Percentiles rank a stretch among this genome's conserved stretches.
Conservation (phyloP, 495 filamentous ascomycete species). For the Viridothelium virens region DNA sequence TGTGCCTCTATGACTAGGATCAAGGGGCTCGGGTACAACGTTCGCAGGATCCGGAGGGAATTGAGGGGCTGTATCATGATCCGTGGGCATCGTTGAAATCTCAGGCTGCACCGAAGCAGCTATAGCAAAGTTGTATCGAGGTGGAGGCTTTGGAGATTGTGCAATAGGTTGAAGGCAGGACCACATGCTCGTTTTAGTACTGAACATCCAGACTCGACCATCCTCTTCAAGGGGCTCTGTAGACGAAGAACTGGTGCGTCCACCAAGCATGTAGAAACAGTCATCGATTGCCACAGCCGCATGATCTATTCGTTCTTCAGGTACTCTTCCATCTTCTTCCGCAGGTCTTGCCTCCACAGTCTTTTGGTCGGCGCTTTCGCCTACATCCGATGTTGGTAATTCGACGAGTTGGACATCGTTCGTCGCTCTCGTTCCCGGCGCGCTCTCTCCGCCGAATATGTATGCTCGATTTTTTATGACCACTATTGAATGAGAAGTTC, state of each 20-base stretch:
- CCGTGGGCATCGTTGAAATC: conserved; percentile 10
- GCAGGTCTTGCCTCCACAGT: conserved; percentile 32
- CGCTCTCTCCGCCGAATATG: conserved; percentile 55
- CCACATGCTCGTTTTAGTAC: conserved; percentile 51
- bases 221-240: conserved; percentile 46
- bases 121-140: conserved; percentile 28
- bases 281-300: conserved; percentile 51
- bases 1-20: conserved; percentile 29
- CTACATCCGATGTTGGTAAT: conserved; percentile 44
- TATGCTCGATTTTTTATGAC: conserved; percentile 59
- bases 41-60: conserved; percentile 28
- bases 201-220: conserved; percentile 61
- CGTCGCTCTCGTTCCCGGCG: conserved; percentile 48
- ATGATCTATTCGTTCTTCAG: conserved; percentile 49
- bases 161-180: conserved; percentile 45
- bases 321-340: conserved; percentile 37
- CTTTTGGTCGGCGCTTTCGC: conserved; percentile 47
- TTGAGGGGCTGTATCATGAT: conserved; percentile 25
- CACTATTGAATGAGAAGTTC: conserved; percentile 63
- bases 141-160: conserved; percentile 35
- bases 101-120: conserved; percentile 29
- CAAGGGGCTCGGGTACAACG: conserved; percentile 30
- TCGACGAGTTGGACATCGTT: conserved; percentile 63
- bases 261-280: conserved; percentile 58
- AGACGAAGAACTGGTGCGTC: conserved; percentile 29